Conservation (phyloP, 805 yeast genomes). For the Metschnikowia vanudenii region DNA sequence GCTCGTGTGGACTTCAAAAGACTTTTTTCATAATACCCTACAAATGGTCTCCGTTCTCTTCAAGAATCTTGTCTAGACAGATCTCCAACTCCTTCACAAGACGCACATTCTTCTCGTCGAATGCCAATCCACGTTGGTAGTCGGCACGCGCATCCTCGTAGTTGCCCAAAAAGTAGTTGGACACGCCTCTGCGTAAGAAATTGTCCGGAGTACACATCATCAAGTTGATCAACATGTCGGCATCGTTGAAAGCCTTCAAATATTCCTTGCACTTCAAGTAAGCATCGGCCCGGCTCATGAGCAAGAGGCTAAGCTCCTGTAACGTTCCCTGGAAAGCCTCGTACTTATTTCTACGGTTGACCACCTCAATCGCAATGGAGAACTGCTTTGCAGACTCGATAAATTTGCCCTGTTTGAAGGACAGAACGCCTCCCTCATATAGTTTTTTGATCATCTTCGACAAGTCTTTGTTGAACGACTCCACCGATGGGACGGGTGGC, state of each 20-base stretch:
- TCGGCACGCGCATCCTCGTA: conserved; percentile 61
- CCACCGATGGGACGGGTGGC: conserved; percentile 53
- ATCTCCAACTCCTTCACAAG: conserved; percentile 48
- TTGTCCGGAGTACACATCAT: conserved; percentile 65
- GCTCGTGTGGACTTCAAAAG: no score
- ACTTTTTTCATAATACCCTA: no score
- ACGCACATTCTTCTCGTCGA: conserved; percentile 52
- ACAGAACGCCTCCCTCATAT: conserved; percentile 60
- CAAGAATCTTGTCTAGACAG: conserved; percentile 47
- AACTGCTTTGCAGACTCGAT: conserved; percentile 64
- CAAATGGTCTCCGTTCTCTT: conserved; percentile 58
- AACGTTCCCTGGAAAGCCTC: conserved; percentile 72
- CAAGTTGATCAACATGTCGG: conserved; percentile 61
- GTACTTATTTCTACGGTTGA: conserved; percentile 65
- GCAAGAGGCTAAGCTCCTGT: conserved; percentile 63
- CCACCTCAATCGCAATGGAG: conserved; percentile 64
- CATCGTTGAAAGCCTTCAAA: conserved; percentile 63
- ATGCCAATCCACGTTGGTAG: conserved; percentile 71
- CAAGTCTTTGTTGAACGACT: conserved; percentile 54
- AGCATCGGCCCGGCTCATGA: conserved; percentile 73
- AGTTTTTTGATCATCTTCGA: conserved; percentile 61
- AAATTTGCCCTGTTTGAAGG: conserved; percentile 54
- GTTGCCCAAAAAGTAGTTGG: conserved; percentile 59
- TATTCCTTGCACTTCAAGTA: conserved; percentile 53
- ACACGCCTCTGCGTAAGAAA: conserved; percentile 68